Evolutionary conservation across 805 yeast genomes (phyloP), one percentile per base, ranked within the genome.

Genomic region (Candida coleopterorum): DNA sequence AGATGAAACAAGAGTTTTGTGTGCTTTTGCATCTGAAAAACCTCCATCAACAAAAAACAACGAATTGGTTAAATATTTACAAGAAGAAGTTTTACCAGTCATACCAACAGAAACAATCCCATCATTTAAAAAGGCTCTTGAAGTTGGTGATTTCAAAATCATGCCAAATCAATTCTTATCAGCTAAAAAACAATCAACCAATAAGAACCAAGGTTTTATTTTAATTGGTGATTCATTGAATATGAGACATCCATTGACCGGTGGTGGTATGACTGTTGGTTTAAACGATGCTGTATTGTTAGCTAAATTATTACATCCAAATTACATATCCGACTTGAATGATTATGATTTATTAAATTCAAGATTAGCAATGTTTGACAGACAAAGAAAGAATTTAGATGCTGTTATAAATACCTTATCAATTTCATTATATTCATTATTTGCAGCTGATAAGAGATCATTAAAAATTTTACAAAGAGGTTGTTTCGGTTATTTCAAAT

Each of bases 181-280:
- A 17, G 97, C 97, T 1, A 70, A 75, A 39, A 68, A 70, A 34
- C 89, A 87, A 54, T 68, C 66, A 20, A 43, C 37, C 16, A 68
- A 68, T 21, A 34, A 41, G 11, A 70, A 76, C 29, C 80, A 79
- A 9, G 98, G 98, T 9, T 64, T 87, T 32, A 68, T 93, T 25
- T 72, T 90, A 47, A 55, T 93, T 24, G 98, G 98, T 33, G 98
- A 93, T 58, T 85, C 98, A 2, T 70, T 89, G 48, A 93, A 93
- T 59, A 93, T 93, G 97, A 75, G 98, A 57, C 98, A 93, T 58
- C 98, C 98, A 18, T 74, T 93, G 43, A 93, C 97, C 1, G 98
- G 98, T 36, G 98, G 98, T 45, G 98, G 98, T 43, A 93, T 93
- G 98, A 88, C 97, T 18, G 98, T 93, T 29, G 97, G 96, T 2